Evolutionary conservation across 2,329 filamentous ascomycete genomes (phyloP).

Genomic region (Cladosporium phlei): DNA sequence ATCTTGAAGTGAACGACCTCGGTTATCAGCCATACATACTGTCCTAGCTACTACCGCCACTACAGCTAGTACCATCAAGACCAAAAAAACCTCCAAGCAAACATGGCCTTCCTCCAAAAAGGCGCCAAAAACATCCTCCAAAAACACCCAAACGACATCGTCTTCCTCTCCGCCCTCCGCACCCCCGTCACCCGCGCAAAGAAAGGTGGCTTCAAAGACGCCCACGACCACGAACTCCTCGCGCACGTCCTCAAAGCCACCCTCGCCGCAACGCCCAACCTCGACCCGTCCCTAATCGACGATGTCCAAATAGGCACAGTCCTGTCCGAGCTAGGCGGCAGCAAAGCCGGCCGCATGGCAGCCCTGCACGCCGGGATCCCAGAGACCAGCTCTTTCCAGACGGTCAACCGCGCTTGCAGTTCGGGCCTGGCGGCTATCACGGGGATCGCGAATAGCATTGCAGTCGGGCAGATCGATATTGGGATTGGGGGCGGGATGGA

Average conservation of each 20-base stretch:
- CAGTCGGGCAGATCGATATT: constrained; percentile 64
- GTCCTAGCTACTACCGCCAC: no score
- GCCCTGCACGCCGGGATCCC: constrained; percentile 78
- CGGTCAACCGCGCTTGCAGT: constrained; percentile 81
- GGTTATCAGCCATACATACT: no score
- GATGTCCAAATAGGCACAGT: constrained; percentile 87
- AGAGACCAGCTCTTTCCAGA: constrained; percentile 70
- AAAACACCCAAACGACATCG: constrained; percentile 75
- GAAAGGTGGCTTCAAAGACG: constrained; percentile 78
- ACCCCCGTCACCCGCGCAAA: constrained; percentile 80
- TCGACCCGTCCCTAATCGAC: constrained; percentile 65
- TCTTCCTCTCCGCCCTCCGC: constrained; percentile 85
- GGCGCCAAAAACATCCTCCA: constrained; percentile 72
- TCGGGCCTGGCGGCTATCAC: constrained; percentile 75
- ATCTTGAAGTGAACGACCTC: no score
- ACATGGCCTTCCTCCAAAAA: constrained; percentile 33
- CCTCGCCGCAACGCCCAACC: constrained; percentile 64
- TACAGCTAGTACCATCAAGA: no score
- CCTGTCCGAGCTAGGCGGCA: constrained; percentile 82
- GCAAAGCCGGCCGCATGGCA: constrained; percentile 87
- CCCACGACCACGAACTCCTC: constrained; percentile 86
- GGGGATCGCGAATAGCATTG: constrained; percentile 67
- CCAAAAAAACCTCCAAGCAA: no score
- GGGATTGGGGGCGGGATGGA: constrained; percentile 90
- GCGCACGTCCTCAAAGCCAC: constrained; percentile 63